Conservation (phyloP, 2,329 filamentous ascomycete species). For the Colletotrichum sp. region DNA sequence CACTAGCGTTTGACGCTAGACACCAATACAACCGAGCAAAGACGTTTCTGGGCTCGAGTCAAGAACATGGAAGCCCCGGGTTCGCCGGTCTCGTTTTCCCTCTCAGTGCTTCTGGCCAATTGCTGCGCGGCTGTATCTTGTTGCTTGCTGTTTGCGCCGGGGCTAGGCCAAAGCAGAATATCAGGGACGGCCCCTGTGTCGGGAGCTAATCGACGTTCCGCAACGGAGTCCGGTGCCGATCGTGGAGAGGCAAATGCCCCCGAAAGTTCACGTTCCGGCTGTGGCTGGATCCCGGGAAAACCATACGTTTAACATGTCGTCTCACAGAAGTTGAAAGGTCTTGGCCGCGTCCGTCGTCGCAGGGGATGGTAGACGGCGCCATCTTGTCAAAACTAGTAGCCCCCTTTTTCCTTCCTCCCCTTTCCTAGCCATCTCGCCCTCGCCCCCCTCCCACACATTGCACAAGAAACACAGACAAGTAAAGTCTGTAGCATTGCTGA, state of each 20-base stretch:
- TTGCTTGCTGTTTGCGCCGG: background rate
- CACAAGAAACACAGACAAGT: background rate
- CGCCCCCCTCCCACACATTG: background rate
- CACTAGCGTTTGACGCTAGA: slow-evolving; percentile 22
- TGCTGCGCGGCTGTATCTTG: background rate
- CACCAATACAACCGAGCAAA: background rate
- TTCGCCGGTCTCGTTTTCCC: background rate
- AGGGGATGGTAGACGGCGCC: background rate
- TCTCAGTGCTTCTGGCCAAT: background rate
- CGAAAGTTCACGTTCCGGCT: background rate
- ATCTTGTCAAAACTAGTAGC: background rate
- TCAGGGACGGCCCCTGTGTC: slow-evolving; percentile 5
- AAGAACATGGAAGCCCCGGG: slow-evolving; percentile 3
- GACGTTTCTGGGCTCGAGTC: background rate
- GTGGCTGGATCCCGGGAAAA: background rate
- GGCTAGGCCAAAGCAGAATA: background rate
- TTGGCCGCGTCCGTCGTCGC: background rate
- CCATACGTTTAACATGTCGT: background rate
- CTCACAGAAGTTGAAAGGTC: background rate
- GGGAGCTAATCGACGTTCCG: slow-evolving; percentile 18
- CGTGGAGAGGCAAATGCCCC: slow-evolving; percentile 6
- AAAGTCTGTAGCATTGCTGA: slow-evolving; percentile 2
- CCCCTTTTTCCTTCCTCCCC: background rate
- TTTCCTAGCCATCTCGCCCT: background rate
- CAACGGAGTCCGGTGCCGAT: slow-evolving; percentile 16